These are phyloP conservation scores for Akebia trifoliata DNA, from an alignment of 164 flowering plant genomes.

Conservation along the genomic window DNA sequence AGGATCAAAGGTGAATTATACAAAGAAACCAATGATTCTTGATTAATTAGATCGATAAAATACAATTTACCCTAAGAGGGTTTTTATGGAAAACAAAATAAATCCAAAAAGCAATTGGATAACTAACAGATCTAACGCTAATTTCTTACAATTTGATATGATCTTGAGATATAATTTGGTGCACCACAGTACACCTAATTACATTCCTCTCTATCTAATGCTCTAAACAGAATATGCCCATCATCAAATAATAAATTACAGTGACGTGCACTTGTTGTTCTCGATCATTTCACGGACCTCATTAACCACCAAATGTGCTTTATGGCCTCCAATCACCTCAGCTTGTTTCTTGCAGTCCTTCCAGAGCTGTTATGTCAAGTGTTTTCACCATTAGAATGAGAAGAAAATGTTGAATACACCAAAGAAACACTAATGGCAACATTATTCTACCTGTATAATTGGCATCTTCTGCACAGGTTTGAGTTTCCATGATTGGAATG, in stretches of 20 bases:
- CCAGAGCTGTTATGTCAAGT: slow-evolving; percentile 57
- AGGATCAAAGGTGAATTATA: too few relatives aligned
- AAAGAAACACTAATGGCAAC: background rate
- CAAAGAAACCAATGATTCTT: too few relatives aligned
- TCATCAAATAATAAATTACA: slow-evolving; percentile 7
- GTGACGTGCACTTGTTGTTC: slow-evolving; percentile 30
- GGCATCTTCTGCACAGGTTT: slow-evolving; percentile 81
- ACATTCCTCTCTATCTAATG: too few relatives aligned
- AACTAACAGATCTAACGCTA: too few relatives aligned
- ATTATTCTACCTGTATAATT: slow-evolving; percentile 60
- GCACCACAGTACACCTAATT: too few relatives aligned
- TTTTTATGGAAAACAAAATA: too few relatives aligned
- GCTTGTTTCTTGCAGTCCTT: slow-evolving; percentile 62
- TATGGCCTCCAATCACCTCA: slow-evolving; percentile 84
- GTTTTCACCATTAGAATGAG: background rate
- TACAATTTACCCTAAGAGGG: too few relatives aligned
- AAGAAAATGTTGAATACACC: background rate
- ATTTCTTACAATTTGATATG: too few relatives aligned
- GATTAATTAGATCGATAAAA: too few relatives aligned
- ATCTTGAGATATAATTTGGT: too few relatives aligned
- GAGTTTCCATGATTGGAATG: slow-evolving; percentile 9
- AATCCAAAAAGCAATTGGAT: too few relatives aligned
- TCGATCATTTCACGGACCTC: slow-evolving; percentile 85
- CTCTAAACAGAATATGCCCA: too few relatives aligned
- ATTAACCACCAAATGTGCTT: slow-evolving; percentile 67